These are phyloP conservation scores for Trapa bicornis DNA, from an alignment of 345 rosid genomes.

Conservation along the genomic window DNA sequence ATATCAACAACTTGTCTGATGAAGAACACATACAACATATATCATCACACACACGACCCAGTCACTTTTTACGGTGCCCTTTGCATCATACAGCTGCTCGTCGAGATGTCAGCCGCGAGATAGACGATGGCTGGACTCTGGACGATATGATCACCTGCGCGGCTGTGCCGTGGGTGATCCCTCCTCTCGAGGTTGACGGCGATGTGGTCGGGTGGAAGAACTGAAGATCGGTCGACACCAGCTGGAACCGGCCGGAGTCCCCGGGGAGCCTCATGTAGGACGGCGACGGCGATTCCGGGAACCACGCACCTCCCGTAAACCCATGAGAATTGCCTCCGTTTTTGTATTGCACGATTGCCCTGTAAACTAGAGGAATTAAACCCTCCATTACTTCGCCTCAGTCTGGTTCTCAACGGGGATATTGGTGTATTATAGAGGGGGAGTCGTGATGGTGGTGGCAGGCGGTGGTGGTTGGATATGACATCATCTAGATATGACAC, in stretches of 20 bases:
- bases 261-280: constrained; percentile 79
- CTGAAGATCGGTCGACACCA: constrained; percentile 25
- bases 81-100: constrained; percentile 28
- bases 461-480: too few relatives aligned
- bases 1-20: too few relatives aligned
- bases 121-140: constrained; percentile 49
- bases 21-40: too few relatives aligned
- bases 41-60: too few relatives aligned
- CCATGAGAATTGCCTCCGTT: constrained; percentile 15
- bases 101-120: constrained; percentile 29
- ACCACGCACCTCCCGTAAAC: constrained; percentile 16
- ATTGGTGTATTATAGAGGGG: too few relatives aligned
- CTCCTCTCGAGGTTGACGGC: constrained; percentile 3
- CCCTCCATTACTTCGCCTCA: constrained; percentile 48
- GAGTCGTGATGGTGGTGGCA: too few relatives aligned
- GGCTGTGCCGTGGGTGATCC: constrained; percentile 1
- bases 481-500: too few relatives aligned
- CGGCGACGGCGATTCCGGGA: constrained; percentile 51
- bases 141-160: constrained; percentile 35
- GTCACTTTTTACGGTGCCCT: too few relatives aligned
- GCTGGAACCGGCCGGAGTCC: constrained; percentile 60
- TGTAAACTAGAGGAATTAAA: constrained; percentile 58
- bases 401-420: too few relatives aligned
- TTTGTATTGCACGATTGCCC: constrained; percentile 51
- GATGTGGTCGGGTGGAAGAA: neutral